Evolutionary conservation across 2,329 filamentous ascomycete genomes (phyloP).

Genomic region (Thelonectria blattea): DNA sequence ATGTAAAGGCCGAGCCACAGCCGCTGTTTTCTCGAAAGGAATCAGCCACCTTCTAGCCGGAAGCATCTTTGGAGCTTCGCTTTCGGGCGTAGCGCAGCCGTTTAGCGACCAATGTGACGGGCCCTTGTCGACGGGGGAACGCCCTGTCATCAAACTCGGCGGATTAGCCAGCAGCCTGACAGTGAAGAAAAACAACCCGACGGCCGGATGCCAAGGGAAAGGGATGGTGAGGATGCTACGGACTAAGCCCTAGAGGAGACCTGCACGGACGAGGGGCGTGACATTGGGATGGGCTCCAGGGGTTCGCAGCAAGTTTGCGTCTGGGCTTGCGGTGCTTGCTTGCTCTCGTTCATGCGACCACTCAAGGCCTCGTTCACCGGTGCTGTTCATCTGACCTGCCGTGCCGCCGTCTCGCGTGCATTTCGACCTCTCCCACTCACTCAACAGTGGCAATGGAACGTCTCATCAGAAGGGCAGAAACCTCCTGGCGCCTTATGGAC

Average conservation of each 20-base stretch:
- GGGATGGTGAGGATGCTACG: not conserved
- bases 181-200: not conserved
- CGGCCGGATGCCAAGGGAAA: not conserved
- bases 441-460: not conserved
- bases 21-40: not conserved
- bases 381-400: not conserved
- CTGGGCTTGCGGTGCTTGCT: not conserved
- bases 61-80: constrained; percentile 6
- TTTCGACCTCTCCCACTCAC: not conserved
- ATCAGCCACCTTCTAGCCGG: not conserved
- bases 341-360: not conserved
- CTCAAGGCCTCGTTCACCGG: not conserved
- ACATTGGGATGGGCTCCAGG: constrained; percentile 8
- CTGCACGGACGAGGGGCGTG: not conserved
- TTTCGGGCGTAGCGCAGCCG: constrained; percentile 8
- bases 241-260: constrained; percentile 10
- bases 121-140: constrained; percentile 4
- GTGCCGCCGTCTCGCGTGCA: not conserved
- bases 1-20: not conserved
- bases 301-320: not conserved
- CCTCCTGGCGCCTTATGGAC: not conserved
- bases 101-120: not conserved
- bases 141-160: constrained; percentile 11
- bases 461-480: not conserved
- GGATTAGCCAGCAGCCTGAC: not conserved